Conservation (phyloP, 2,329 filamentous ascomycete genomes). For the Aspergillus quadrilineatus region DNA sequence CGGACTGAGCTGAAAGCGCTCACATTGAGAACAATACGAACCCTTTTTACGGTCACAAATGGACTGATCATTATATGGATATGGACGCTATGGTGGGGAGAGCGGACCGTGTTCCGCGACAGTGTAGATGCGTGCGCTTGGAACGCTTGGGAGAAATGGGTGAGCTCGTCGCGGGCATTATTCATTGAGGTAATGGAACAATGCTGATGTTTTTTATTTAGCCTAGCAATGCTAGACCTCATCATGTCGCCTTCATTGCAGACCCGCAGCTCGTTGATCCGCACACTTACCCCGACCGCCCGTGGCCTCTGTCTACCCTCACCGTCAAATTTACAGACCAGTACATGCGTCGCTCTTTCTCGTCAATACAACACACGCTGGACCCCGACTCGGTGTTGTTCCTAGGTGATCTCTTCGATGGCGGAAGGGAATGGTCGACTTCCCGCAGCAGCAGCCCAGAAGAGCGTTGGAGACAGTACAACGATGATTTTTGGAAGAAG, state of each 20-base stretch:
- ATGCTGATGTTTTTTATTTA: constrained; percentile 39
- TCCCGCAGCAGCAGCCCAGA: constrained; percentile 59
- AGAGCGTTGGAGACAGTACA: constrained; percentile 72
- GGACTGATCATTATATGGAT: constrained; percentile 72
- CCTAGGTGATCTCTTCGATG: constrained; percentile 91
- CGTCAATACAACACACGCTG: constrained; percentile 70
- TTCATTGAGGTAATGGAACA: background rate
- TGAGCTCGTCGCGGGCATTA: constrained; percentile 42
- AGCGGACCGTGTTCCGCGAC: constrained; percentile 72
- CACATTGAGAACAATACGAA: constrained; percentile 14
- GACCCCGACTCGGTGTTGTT: constrained; percentile 89
- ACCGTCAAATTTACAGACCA: constrained; percentile 79
- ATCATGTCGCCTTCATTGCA: constrained; percentile 79
- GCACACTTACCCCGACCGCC: constrained; percentile 87
- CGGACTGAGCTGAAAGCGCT: constrained; percentile 20
- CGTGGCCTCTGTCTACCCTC: constrained; percentile 66
- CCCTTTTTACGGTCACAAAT: constrained; percentile 55
- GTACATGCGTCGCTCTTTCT: constrained; percentile 81
- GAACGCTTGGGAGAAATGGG: constrained; percentile 91
- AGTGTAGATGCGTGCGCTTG: constrained; percentile 73
- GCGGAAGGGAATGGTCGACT: constrained; percentile 91
- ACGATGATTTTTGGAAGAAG: constrained; percentile 76
- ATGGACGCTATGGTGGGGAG: constrained; percentile 76
- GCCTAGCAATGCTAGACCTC: constrained; percentile 75
- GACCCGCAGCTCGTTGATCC: constrained; percentile 92